Conservation (phyloP, 148 eudicot genomes). For the Chenopodium formosanum region DNA sequence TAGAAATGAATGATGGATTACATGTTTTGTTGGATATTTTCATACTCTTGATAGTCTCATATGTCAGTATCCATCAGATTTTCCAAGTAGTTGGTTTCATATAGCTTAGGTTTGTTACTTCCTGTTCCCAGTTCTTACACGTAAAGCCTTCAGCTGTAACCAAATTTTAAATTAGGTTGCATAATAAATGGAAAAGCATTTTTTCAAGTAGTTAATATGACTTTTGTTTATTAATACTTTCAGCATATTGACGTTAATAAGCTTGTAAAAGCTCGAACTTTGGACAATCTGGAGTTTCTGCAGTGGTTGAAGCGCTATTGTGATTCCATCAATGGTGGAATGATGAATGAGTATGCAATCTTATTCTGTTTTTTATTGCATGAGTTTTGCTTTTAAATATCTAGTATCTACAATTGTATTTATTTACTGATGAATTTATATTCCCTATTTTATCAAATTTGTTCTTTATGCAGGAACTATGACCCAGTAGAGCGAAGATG, state of each 20-base stretch:
- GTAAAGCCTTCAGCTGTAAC: not conserved
- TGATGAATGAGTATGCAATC: slow-evolving; percentile 70
- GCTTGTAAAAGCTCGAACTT: slow-evolving; percentile 79
- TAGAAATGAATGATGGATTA: not conserved
- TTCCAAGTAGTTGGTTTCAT: not conserved
- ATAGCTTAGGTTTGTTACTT: not conserved
- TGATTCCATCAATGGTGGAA: slow-evolving; percentile 82
- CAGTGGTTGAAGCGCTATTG: slow-evolving; percentile 97
- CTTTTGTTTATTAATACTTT: not conserved
- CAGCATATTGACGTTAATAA: slow-evolving; percentile 91
- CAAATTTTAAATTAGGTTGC: not conserved
- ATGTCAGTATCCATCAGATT: not conserved
- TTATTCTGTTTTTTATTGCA: not conserved
- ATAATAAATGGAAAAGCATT: not conserved
- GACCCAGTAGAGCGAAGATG: slow-evolving; percentile 82
- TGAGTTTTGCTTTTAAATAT: not conserved
- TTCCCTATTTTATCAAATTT: not conserved
- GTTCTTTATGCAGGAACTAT: slow-evolving; percentile 57
- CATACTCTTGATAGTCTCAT: not conserved
- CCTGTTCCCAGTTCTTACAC: not conserved
- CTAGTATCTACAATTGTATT: not conserved
- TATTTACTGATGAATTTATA: not conserved
- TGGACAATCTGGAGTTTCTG: slow-evolving; percentile 94
- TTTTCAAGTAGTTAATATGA: not conserved
- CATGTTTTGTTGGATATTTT: not conserved